These are phyloP conservation scores for Henningerozyma blattae DNA, from an alignment of 805 yeast genomes.

Conservation along the genomic window DNA sequence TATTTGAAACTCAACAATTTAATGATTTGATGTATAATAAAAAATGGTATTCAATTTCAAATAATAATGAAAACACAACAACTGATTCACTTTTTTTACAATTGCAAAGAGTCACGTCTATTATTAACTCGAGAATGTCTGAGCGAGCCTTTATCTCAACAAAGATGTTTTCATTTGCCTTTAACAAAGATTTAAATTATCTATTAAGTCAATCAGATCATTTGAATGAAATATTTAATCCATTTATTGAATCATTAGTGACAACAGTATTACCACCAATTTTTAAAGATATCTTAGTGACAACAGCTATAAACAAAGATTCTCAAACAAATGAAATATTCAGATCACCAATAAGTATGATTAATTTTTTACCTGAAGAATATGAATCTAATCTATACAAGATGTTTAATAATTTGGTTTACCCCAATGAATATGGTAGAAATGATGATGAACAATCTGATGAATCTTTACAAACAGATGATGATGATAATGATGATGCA, in stretches of 20 bases:
- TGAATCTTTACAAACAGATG: background rate
- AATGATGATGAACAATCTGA: conserved; percentile 3
- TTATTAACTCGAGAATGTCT: conserved; percentile 10
- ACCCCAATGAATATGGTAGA: conserved; percentile 20
- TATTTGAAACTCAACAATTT: conserved; percentile 16
- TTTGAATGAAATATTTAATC: no score
- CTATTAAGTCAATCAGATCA: no score
- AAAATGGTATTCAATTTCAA: conserved; percentile 22
- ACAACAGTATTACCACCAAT: no score
- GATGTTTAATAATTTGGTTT: conserved; percentile 23
- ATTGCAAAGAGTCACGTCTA: conserved; percentile 17
- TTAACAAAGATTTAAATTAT: no score
- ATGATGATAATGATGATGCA: conserved; percentile 1
- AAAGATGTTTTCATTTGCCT: conserved; percentile 11
- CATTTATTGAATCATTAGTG: no score
- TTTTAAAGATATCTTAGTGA: no score
- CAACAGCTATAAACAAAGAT: no score
- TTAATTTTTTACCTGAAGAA: conserved; percentile 25
- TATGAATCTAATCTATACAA: conserved; percentile 21
- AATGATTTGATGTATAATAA: conserved; percentile 12
- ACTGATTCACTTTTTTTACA: no score
- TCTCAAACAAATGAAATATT: no score
- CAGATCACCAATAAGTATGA: no score
- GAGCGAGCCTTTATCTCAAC: conserved; percentile 16
- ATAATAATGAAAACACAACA: no score